Base-by-base conservation (phyloP, 2,329 filamentous ascomycete genomes). In the Aspergillus sp. region DNA sequence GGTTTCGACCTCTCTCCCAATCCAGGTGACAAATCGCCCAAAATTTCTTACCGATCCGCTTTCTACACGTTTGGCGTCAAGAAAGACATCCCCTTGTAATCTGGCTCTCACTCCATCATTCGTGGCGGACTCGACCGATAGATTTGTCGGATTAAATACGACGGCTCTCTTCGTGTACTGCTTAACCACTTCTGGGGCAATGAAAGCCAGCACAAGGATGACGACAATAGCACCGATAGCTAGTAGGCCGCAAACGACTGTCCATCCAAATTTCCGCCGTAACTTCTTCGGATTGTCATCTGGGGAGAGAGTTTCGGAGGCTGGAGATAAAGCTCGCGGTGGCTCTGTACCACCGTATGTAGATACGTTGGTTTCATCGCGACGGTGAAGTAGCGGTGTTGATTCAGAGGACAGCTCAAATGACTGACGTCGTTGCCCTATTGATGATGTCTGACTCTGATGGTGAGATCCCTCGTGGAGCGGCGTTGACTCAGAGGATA, bases 51-150 rank as follows among this genome's bases (percentile, higher is more conserved):
- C 84, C 54, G 87, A 81, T 51, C 85, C 81, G 64, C 89, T 89
- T 60, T 83, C 75, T 18, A 98, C 92, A 50, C 86, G 86, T 5
- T 84, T 85, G 0, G 88, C 89, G 72, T 98, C 91, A 63, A 99
- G 84, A 43, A 81, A 82, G 68, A 98, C 91, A 54, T 89, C 88
- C 18, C 90, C 93, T 68, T 93, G 88, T 47, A 99, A 81, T 61
- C 91, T 87, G 32, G 91, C 89, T 60, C 83, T 85, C 8, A 97
- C 84, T 12, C 95, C 93, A 57, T 87, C 82, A 7, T 85, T 70
- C 0, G 91, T 97, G 63, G 97, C 89, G 2, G 89, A 91, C 67
- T 95, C 89, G 58, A 99, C 86, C 2, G 92, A 91, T 18, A 99
- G 76, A 64, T 88, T 89, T 5, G 89, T 92, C 2, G 95, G 91